Percentiles rank a stretch among this genome's conserved stretches.
These are phyloP conservation scores for Hemisphaericaspora subhashii DNA, from an alignment of 1,139 yeast genomes.

Conservation along the genomic window DNA sequence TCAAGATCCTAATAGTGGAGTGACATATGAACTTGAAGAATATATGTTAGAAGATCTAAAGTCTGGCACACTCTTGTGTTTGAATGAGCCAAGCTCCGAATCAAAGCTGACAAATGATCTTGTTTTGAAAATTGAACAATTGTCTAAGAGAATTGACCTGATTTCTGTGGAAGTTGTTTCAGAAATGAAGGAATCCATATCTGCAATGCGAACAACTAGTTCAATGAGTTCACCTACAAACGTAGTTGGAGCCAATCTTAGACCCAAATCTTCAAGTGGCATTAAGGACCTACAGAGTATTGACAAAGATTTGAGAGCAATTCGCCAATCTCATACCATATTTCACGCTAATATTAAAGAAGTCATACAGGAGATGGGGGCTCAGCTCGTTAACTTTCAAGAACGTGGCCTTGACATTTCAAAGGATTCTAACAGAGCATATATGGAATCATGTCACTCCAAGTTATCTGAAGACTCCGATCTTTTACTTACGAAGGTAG, in stretches of 20 bases:
- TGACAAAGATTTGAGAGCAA: constrained; percentile 57
- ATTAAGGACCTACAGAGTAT: constrained; percentile 22
- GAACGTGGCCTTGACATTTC: constrained; percentile 42
- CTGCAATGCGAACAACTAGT: constrained; percentile 20
- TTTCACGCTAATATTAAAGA: constrained; percentile 44
- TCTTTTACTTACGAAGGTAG: constrained; percentile 71
- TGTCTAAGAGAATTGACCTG: constrained; percentile 30
- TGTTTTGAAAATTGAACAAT: constrained; percentile 26
- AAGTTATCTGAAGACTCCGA: constrained; percentile 80
- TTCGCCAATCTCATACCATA: constrained; percentile 58
- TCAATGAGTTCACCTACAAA: not conserved
- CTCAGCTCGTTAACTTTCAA: constrained; percentile 50
- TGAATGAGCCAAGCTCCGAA: constrained; percentile 41
- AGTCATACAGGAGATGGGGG: constrained; percentile 45
- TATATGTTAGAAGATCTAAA: constrained; percentile 55
- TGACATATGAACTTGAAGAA: constrained; percentile 83
- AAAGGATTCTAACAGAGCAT: constrained; percentile 55
- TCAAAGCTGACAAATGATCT: constrained; percentile 20
- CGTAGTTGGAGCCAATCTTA: not conserved
- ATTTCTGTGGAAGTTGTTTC: constrained; percentile 23
- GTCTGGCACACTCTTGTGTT: constrained; percentile 59
- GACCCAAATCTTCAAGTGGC: not conserved
- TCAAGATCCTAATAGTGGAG: constrained; percentile 57
- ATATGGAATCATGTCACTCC: constrained; percentile 75
- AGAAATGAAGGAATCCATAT: constrained; percentile 26